These are phyloP conservation scores for Coffea humblotiana DNA, from an alignment of 305 asterid species.

Conservation along the genomic window DNA sequence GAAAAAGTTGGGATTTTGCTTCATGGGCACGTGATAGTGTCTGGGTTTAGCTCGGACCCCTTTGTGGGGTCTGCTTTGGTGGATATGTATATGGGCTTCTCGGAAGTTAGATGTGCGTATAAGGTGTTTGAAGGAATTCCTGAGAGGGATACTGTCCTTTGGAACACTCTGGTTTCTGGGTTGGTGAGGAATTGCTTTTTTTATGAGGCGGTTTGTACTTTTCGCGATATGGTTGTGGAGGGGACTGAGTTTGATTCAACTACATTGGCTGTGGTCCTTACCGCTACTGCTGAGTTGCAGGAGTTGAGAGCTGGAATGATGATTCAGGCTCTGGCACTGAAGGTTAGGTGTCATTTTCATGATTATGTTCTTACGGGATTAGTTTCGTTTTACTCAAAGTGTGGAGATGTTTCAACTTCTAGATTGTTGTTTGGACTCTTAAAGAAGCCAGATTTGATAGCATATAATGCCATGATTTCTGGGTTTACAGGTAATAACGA, in stretches of 20 bases:
- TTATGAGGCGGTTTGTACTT: slow-evolving; percentile 43
- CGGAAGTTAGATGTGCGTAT: slow-evolving; percentile 42
- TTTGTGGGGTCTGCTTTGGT: slow-evolving; percentile 82
- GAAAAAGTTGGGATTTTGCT: slow-evolving; percentile 54
- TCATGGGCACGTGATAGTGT: slow-evolving; percentile 62
- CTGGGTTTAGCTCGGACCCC: slow-evolving; percentile 60
- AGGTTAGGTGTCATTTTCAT: slow-evolving; percentile 56
- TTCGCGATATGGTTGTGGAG: slow-evolving; percentile 46
- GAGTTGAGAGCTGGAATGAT: slow-evolving; percentile 62
- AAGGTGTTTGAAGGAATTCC: slow-evolving; percentile 74
- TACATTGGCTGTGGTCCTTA: slow-evolving; percentile 62
- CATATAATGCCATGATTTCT: slow-evolving; percentile 71
- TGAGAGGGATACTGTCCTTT: slow-evolving; percentile 66
- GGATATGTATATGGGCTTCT: slow-evolving; percentile 50
- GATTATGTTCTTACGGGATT: slow-evolving; percentile 67
- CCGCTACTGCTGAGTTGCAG: slow-evolving; percentile 69
- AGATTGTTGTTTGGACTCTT: slow-evolving; percentile 49
- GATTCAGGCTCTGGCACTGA: slow-evolving; percentile 67
- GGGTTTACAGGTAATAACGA: slow-evolving; percentile 52
- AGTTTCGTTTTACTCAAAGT: slow-evolving; percentile 62
- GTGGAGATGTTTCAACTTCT: slow-evolving; percentile 65
- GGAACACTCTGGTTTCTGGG: slow-evolving; percentile 81
- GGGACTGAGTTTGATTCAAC: slow-evolving; percentile 54
- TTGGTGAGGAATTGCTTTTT: slow-evolving; percentile 61
- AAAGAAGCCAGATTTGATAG: slow-evolving; percentile 53